Base-by-base conservation (phyloP, 768 basidiomycete species). In the Leucocoprinus birnbaumii region DNA sequence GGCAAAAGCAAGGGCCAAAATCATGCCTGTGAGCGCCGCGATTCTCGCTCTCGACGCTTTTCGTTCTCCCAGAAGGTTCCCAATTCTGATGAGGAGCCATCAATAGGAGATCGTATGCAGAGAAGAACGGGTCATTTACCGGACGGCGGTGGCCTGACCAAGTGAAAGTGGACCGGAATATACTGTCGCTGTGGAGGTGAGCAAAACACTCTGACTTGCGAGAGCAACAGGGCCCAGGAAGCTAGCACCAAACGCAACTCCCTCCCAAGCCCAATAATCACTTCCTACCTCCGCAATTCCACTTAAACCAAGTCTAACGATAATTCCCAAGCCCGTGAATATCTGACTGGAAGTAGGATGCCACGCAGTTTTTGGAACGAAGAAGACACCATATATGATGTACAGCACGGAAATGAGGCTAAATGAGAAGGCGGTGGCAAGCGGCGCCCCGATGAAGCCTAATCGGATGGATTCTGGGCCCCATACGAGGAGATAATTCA, bases 211-310 rank as follows among this genome's bases (percentile, higher is more conserved):
- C 66, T 98, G 95, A 0, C 91, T 84, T 0, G 97, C 97, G 2
- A 99, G 81, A 6, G 82, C 73, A 5, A 83, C 79, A 1, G 95
- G 85, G 1, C 95, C 92, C 1, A 97, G 70, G 73, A 78, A 60
- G 58, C 76, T 78, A 3, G 81, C 81, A 4, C 76, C 79, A 2
- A 83, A 72, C 19, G 85, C 86, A 26, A 89, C 70, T 4, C 93
- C 78, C 70, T 97, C 94, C 96, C 96, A 96, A 37, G 89, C 87
- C 94, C 95, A 98, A 96, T 95, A 98, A 68, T 97, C 96, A 3
- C 84, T 85, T 1, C 90, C 91, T 2, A 83, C 87, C 68, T 94
- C 92, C 0, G 85, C 87, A 19, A 92, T 83, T 8, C 96, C 94
- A 9, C 90, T 89, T 2, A 95, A 62, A 0, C 95, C 92, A 0